Conservation (phyloP, 2,329 filamentous ascomycete genomes). For the Beauveria asiatica region DNA sequence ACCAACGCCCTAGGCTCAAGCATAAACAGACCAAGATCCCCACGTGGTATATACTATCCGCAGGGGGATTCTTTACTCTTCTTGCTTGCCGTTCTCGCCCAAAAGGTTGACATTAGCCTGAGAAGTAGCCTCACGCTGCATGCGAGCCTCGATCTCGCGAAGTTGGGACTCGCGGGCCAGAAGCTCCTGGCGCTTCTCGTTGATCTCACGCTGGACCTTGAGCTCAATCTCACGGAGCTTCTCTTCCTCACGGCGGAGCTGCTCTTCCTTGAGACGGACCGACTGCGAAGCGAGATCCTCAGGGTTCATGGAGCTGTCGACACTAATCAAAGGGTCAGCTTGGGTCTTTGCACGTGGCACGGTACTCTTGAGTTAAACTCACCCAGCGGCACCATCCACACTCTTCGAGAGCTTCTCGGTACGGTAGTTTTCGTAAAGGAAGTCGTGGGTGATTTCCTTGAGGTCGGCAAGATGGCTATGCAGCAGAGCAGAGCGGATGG, state of each 20-base stretch:
- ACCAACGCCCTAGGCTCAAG: constrained; percentile 37
- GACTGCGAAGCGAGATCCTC: constrained; percentile 96
- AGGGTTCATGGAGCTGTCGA: constrained; percentile 81
- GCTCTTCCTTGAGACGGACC: constrained; percentile 98
- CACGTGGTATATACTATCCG: not conserved
- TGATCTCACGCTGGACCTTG: constrained; percentile 99
- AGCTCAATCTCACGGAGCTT: constrained; percentile 98
- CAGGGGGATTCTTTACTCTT: constrained; percentile 31
- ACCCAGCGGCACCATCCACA: constrained; percentile 87
- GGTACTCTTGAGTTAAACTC: constrained; percentile 37
- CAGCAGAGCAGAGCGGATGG: constrained; percentile 89
- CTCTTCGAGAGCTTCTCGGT: constrained; percentile 99
- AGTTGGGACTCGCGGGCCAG: constrained; percentile 96
- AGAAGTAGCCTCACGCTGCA: constrained; percentile 72
- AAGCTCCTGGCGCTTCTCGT: constrained; percentile 98
- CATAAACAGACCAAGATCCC: constrained; percentile 33
- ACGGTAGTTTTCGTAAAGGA: constrained; percentile 99
- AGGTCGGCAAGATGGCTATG: constrained; percentile 97
- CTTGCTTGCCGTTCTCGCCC: constrained; percentile 35
- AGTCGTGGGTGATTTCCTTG: constrained; percentile 99
- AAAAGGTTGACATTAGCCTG: constrained; percentile 36
- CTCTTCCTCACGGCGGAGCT: constrained; percentile 97
- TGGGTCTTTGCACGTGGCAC: not conserved
- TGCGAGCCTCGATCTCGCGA: constrained; percentile 95
- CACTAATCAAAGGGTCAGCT: constrained; percentile 37